Percentiles rank a stretch among this genome's conserved stretches.
These are phyloP conservation scores for Cyberlindnera misumaiensis DNA, from an alignment of 805 yeast species.

Conservation along the genomic window DNA sequence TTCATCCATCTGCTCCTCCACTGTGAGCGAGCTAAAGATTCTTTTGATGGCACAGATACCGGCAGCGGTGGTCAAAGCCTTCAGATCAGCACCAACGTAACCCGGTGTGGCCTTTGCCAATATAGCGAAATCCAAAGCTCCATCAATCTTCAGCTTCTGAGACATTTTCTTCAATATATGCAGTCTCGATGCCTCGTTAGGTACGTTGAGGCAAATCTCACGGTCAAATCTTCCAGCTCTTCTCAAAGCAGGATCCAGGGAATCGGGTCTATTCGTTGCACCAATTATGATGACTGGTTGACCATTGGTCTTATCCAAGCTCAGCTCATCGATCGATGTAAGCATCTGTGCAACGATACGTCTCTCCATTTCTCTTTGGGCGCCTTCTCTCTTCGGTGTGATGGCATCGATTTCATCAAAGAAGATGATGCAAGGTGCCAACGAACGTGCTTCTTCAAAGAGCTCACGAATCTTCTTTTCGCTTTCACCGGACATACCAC, in stretches of 20 bases:
- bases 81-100: conserved; percentile 94
- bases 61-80: conserved; percentile 90
- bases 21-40: conserved; percentile 54
- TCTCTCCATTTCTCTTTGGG: conserved; percentile 96
- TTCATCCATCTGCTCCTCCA: conserved; percentile 26
- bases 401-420: conserved; percentile 98
- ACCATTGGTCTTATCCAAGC: conserved; percentile 83
- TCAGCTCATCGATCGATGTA: conserved; percentile 89
- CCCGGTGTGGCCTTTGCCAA: conserved; percentile 95
- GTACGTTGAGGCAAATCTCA: conserved; percentile 92
- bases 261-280: conserved; percentile 95
- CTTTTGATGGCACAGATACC: conserved; percentile 92
- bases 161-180: conserved; percentile 76
- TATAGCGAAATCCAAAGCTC: conserved; percentile 58
- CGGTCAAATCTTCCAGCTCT: conserved; percentile 96
- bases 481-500: conserved; percentile 99
- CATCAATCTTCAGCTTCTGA: conserved; percentile 54
- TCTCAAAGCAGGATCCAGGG: conserved; percentile 88
- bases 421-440: conserved; percentile 91
- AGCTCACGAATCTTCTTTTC: conserved; percentile 91
- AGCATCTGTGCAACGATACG: conserved; percentile 93
- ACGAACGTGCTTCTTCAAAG: conserved; percentile 81
- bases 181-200: conserved; percentile 75
- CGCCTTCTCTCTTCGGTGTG: conserved; percentile 96
- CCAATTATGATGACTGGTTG: conserved; percentile 92